Evolutionary conservation across 768 basidiomycete genomes (phyloP).

Genomic region (Sporobolomyces phaffii): DNA sequence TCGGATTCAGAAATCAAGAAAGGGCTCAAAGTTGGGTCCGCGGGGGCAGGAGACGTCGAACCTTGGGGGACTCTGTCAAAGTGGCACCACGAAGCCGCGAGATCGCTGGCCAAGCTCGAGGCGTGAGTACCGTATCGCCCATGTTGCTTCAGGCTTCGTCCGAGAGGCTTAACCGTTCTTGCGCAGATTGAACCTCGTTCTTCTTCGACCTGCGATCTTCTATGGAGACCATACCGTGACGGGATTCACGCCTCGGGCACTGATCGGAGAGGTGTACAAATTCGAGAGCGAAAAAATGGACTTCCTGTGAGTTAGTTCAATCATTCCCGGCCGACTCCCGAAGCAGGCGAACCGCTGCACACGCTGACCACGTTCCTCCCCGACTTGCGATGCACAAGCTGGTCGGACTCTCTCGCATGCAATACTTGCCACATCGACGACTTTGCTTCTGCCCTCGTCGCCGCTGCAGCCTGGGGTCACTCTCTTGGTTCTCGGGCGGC

Average conservation of each 20-base stretch:
- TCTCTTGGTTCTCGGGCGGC: conserved; percentile 4
- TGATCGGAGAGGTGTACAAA: conserved; percentile 34
- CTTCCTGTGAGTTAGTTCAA: conserved; percentile 34
- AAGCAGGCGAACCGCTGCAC: too few species aligned
- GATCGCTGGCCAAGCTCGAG: conserved; percentile 18
- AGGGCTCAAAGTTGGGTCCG: conserved; percentile 9
- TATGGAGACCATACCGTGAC: conserved; percentile 18
- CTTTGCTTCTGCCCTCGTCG: conserved; percentile 19
- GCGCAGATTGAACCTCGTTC: conserved; percentile 36
- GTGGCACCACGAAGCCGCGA: conserved; percentile 32
- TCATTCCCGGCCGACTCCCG: too few species aligned
- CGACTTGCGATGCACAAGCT: neutral
- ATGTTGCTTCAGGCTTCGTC: neutral
- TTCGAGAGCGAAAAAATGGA: conserved; percentile 36
- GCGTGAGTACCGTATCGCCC: conserved; percentile 14
- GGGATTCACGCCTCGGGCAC: neutral
- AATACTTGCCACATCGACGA: conserved; percentile 33
- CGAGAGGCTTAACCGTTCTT: neutral
- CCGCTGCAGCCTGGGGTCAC: conserved; percentile 22
- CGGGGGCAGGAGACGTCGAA: neutral
- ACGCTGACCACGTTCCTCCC: neutral
- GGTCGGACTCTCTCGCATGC: conserved; percentile 27
- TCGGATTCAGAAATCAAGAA: conserved; percentile 18
- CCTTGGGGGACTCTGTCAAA: conserved; percentile 28
- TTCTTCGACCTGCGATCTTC: conserved; percentile 17